Evolutionary conservation across 345 rosid genomes (phyloP).

Genomic region (Salix suchowensis): DNA sequence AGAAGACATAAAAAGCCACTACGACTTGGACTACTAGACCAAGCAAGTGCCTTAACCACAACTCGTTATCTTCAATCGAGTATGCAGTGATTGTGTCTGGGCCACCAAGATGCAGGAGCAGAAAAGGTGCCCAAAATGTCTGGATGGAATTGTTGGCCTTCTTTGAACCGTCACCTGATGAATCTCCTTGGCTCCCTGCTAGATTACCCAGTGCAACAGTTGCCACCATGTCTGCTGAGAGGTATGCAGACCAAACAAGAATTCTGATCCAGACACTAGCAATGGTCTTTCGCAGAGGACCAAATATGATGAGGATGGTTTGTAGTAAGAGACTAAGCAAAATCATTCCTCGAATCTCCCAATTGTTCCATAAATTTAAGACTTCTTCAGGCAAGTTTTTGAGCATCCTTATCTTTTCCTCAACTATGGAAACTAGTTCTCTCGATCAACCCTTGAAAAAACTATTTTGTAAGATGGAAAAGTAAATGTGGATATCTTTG

Average conservation of each 20-base stretch:
- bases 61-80: not conserved
- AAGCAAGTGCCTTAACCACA: not conserved
- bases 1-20: not conserved
- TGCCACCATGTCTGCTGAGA: not conserved
- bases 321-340: not conserved
- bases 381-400: not conserved
- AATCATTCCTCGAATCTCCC: not conserved
- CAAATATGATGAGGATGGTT: not conserved
- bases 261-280: not conserved
- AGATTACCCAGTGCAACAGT: not conserved
- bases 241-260: not conserved
- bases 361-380: not conserved
- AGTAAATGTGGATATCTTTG: not conserved
- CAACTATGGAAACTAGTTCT: not conserved
- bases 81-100: not conserved
- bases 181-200: not conserved
- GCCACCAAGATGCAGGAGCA: not conserved
- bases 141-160: not conserved
- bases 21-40: not conserved
- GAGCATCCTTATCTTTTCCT: not conserved
- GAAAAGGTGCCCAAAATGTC: constrained; percentile 2
- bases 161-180: not conserved
- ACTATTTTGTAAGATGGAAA: no score
- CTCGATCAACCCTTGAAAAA: not conserved
- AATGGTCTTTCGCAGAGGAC: not conserved